Evolutionary conservation across 2,329 filamentous ascomycete genomes (phyloP).

Genomic region (Lasiodiplodia citricola): DNA sequence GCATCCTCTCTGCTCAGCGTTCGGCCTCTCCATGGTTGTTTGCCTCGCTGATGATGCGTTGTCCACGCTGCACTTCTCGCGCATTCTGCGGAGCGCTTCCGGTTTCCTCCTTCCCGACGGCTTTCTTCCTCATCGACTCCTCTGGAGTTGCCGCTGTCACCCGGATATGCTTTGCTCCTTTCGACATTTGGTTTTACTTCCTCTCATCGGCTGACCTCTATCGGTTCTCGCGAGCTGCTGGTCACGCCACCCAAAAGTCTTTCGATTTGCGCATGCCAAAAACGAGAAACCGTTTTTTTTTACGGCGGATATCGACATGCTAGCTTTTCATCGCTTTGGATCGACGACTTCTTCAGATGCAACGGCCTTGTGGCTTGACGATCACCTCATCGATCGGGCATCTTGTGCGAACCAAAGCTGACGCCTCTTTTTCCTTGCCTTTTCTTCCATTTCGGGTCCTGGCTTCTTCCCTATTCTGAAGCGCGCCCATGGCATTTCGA

Average conservation of each 20-base stretch:
- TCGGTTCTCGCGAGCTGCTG: not conserved
- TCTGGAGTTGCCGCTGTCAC: too few relatives aligned
- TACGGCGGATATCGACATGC: not conserved
- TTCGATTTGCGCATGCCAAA: not conserved
- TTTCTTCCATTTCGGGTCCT: not conserved
- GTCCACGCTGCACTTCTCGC: too few relatives aligned
- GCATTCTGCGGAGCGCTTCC: too few relatives aligned
- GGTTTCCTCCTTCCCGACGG: too few relatives aligned
- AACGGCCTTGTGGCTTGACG: not conserved
- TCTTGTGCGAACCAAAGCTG: not conserved
- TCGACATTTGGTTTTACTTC: not conserved
- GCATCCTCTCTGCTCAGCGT: too few relatives aligned
- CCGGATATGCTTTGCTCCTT: too few relatives aligned
- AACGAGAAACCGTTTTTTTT: not conserved
- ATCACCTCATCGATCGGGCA: not conserved
- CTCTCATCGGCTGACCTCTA: not conserved
- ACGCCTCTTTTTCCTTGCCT: not conserved
- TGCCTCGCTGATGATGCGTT: too few relatives aligned
- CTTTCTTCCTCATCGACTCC: too few relatives aligned
- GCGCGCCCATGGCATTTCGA: not conserved
- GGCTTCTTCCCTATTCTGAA: not conserved
- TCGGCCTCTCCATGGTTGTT: too few relatives aligned
- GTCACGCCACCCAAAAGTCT: not conserved
- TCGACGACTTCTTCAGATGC: not conserved
- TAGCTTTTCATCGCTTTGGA: not conserved